These are phyloP conservation scores for Pilatotrama ljubarskyi DNA, from an alignment of 768 basidiomycete species.

Conservation along the genomic window DNA sequence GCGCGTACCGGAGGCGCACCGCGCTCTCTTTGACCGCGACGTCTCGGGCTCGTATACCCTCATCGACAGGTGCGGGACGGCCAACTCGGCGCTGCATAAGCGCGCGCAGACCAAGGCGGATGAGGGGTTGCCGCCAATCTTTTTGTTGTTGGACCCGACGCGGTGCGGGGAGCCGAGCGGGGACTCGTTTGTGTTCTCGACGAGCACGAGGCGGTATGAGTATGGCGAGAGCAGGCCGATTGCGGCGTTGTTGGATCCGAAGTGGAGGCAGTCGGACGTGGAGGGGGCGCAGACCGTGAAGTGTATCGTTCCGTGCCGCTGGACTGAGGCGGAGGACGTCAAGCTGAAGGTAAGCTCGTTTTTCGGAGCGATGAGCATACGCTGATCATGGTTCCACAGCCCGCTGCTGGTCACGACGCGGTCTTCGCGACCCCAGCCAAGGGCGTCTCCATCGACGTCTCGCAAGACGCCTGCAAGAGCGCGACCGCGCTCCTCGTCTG, in stretches of 20 bases:
- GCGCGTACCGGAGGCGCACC: conserved; percentile 49
- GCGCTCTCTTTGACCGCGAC: conserved; percentile 65
- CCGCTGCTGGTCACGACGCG: conserved; percentile 54
- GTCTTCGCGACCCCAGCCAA: conserved; percentile 64
- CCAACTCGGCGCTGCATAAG: conserved; percentile 81
- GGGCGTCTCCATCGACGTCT: conserved; percentile 49
- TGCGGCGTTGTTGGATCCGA: conserved; percentile 67
- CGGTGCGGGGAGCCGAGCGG: conserved; percentile 71
- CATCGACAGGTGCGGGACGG: conserved; percentile 86
- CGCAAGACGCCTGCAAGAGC: conserved; percentile 63
- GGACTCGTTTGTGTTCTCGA: conserved; percentile 86
- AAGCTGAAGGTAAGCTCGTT: conserved; percentile 50
- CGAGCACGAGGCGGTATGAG: conserved; percentile 72
- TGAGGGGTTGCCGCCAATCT: conserved; percentile 59
- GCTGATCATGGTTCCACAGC: conserved; percentile 37
- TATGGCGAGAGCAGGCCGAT: conserved; percentile 81
- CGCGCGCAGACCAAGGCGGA: conserved; percentile 48
- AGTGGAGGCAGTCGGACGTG: conserved; percentile 73
- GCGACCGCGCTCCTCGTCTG: conserved; percentile 83
- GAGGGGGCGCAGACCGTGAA: conserved; percentile 49
- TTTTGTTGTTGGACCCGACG: conserved; percentile 84
- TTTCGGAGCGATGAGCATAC: neutral
- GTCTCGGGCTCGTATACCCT: conserved; percentile 80
- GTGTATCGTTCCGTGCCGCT: conserved; percentile 63
- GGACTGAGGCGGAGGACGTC: conserved; percentile 54